phyloP scores from a whole-genome alignment of 2,329 filamentous ascomycete genomes.

The Botrytis squamosa region DNA sequence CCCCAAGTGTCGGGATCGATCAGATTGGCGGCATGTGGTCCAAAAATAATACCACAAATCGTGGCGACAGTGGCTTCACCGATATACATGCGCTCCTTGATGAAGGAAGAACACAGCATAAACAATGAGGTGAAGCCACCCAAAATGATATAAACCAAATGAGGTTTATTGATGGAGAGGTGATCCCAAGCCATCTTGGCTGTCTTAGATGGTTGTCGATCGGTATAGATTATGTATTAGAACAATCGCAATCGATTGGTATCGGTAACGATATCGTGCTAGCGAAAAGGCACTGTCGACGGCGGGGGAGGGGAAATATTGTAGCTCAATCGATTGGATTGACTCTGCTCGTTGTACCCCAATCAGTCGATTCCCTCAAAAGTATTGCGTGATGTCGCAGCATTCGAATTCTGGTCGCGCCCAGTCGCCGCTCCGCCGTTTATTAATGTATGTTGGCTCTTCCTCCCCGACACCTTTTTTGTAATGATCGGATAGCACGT shows the following conservation, averaged over 20 bases:
- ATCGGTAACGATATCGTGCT: conserved; percentile 6
- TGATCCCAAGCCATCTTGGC: conserved; percentile 72
- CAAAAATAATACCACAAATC: conserved; percentile 83
- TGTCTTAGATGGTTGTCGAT: conserved; percentile 12
- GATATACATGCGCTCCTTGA: conserved; percentile 98
- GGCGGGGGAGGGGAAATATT: not conserved
- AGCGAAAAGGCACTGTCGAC: not conserved
- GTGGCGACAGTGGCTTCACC: conserved; percentile 96
- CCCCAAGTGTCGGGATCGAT: conserved; percentile 78
- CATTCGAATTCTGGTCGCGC: conserved; percentile 48
- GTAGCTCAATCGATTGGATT: conserved; percentile 24
- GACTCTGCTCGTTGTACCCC: conserved; percentile 33
- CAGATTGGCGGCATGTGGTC: conserved; percentile 77
- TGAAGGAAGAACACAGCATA: conserved; percentile 96
- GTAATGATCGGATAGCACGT: conserved; percentile 8
- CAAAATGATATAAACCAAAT: conserved; percentile 97
- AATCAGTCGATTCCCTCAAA: conserved; percentile 39
- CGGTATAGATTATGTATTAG: not conserved
- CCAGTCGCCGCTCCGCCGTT: conserved; percentile 49
- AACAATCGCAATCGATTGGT: conserved; percentile 13
- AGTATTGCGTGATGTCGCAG: conserved; percentile 39
- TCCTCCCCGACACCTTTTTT: not conserved
- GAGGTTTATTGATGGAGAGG: conserved; percentile 84
- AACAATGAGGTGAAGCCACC: conserved; percentile 97
- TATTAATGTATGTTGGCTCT: not conserved